phyloP scores from a whole-genome alignment of 805 yeast genomes.

The Wickerhamia fluorescens region DNA sequence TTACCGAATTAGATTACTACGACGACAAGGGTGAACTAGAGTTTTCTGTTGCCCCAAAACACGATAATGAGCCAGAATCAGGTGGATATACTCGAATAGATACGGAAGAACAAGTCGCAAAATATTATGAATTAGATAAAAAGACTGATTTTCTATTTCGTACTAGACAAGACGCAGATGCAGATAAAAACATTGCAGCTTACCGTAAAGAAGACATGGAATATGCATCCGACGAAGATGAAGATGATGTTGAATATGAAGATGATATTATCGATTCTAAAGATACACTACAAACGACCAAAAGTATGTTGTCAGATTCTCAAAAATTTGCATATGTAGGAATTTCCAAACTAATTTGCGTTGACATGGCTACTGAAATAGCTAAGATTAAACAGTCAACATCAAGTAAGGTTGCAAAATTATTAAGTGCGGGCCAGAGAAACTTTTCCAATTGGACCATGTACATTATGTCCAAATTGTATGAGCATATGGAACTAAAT shows the following conservation, averaged over 20 bases:
- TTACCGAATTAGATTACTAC: slow-evolving; percentile 70
- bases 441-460: slow-evolving; percentile 82
- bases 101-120: slow-evolving; percentile 77
- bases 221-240: slow-evolving; percentile 12
- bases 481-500: slow-evolving; percentile 70
- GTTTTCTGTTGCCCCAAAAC: slow-evolving; percentile 14
- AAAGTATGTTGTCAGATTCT: slow-evolving; percentile 68
- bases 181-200: slow-evolving; percentile 15
- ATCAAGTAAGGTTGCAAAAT: slow-evolving; percentile 48
- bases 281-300: slow-evolving; percentile 75
- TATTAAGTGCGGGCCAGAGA: slow-evolving; percentile 61
- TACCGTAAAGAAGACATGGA: slow-evolving; percentile 3
- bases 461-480: slow-evolving; percentile 60
- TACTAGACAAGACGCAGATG: slow-evolving; percentile 7
- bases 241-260: slow-evolving; percentile 21
- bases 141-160: slow-evolving; percentile 48
- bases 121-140: slow-evolving; percentile 46
- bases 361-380: slow-evolving; percentile 76
- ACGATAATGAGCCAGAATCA: slow-evolving; percentile 30
- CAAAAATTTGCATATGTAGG: slow-evolving; percentile 93
- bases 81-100: slow-evolving; percentile 86
- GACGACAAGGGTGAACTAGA: slow-evolving; percentile 71
- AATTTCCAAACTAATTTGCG: slow-evolving; percentile 63
- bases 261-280: slow-evolving; percentile 40
- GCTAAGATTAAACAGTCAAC: slow-evolving; percentile 51